Percentiles rank a stretch among this genome's conserved stretches.
These are phyloP conservation scores for Fragilaria radians DNA, from an alignment of 108 stramenopile species.

Conservation along the genomic window DNA sequence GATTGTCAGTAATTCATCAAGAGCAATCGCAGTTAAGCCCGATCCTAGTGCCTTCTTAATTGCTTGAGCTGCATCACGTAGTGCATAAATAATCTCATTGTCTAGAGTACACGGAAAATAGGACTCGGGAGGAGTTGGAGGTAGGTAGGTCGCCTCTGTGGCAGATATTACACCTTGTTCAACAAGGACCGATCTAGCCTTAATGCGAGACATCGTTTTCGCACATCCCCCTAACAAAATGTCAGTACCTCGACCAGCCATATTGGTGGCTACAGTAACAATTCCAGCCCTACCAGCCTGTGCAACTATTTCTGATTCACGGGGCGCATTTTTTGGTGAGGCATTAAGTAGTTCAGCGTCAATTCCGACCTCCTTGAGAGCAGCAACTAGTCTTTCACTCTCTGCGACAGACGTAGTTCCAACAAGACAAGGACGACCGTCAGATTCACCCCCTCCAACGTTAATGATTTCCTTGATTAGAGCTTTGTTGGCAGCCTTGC, in stretches of 20 bases:
- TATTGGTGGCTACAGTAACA: slow-evolving; percentile 96
- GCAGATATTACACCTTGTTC: slow-evolving; percentile 55
- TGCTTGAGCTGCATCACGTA: slow-evolving; percentile 57
- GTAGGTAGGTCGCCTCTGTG: slow-evolving; percentile 49
- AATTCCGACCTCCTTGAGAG: slow-evolving; percentile 77
- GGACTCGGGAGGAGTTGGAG: slow-evolving; percentile 61
- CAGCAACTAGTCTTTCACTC: slow-evolving; percentile 74
- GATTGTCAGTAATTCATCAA: slow-evolving; percentile 84
- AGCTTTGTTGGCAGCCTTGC: slow-evolving; percentile 79
- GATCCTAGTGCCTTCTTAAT: slow-evolving; percentile 55
- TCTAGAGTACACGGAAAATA: slow-evolving; percentile 71
- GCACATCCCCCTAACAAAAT: slow-evolving; percentile 92
- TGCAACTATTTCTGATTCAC: slow-evolving; percentile 91
- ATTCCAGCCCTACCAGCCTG: slow-evolving; percentile 91
- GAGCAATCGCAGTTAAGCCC: slow-evolving; percentile 58
- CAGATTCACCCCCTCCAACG: slow-evolving; percentile 58
- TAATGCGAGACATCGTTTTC: slow-evolving; percentile 81
- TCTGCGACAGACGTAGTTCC: slow-evolving; percentile 92
- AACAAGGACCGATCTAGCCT: slow-evolving; percentile 55
- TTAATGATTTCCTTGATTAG: slow-evolving; percentile 75
- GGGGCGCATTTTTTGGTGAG: slow-evolving; percentile 82
- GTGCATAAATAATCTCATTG: slow-evolving; percentile 49
- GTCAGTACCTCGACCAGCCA: slow-evolving; percentile 96
- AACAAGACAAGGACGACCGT: slow-evolving; percentile 87
- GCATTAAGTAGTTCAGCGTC: slow-evolving; percentile 88